phyloP scores from a whole-genome alignment of 306 rosid genomes.

The Acmispon strigosus region DNA sequence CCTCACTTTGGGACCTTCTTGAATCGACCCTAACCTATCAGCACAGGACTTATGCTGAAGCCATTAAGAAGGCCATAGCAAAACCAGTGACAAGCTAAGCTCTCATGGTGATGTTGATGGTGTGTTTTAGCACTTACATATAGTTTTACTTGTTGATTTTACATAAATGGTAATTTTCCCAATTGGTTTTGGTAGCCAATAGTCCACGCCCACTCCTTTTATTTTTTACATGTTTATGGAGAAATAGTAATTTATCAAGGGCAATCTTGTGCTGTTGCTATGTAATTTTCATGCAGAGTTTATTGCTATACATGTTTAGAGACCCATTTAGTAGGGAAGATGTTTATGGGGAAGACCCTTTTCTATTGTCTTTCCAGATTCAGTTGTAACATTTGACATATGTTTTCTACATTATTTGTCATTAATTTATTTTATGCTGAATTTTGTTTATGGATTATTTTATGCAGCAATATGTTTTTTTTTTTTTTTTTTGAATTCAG shows the following conservation, averaged over 20 bases:
- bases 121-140: slow-evolving; percentile 26
- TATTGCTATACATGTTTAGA: slow-evolving; percentile 16
- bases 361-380: slow-evolving; percentile 17
- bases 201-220: slow-evolving; percentile 5
- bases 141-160: slow-evolving; percentile 23
- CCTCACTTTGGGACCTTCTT: slow-evolving; percentile 87
- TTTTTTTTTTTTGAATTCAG: too few relatives aligned
- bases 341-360: background rate
- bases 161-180: slow-evolving; percentile 27
- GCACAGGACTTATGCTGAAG: slow-evolving; percentile 88
- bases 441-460: slow-evolving; percentile 1
- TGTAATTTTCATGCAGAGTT: slow-evolving; percentile 25
- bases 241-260: slow-evolving; percentile 19
- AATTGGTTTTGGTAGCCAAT: slow-evolving; percentile 20
- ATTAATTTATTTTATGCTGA: slow-evolving; percentile 18
- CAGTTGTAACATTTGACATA: slow-evolving; percentile 25
- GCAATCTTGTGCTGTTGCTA: slow-evolving; percentile 13
- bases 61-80: slow-evolving; percentile 59
- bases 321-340: slow-evolving; percentile 23
- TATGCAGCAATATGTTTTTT: background rate
- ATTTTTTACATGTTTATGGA: slow-evolving; percentile 17
- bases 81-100: slow-evolving; percentile 61
- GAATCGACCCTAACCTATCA: slow-evolving; percentile 93
- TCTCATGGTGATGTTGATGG: background rate
- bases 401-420: slow-evolving; percentile 13